Base-by-base conservation (phyloP, 495 filamentous ascomycete species). In the Collariella sp. region DNA sequence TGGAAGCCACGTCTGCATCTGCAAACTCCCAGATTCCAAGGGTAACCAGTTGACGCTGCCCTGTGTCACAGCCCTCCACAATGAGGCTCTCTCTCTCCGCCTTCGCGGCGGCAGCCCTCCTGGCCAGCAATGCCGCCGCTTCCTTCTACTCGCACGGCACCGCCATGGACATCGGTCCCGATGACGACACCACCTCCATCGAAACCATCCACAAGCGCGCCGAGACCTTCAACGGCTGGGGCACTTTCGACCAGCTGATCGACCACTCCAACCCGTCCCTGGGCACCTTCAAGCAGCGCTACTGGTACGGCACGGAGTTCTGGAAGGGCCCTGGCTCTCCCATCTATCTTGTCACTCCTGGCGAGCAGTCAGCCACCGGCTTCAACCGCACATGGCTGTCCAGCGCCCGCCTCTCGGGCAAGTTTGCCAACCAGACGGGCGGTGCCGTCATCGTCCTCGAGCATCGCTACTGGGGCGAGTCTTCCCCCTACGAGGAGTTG, bases 391-490 rank as follows among this genome's bases (percentile, higher is more conserved):
- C 64, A 45, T 81, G 78, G 57, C 61, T 62, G 19, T 73, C 74
- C 7, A 60, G 34, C 13, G 16, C 42, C 26, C 60, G 64, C 7
- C 35, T 82, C 15, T 71, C 77, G 12, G 81, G 81, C 45, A 56
- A 69, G 1, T 72, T 74, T 45, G 80, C 79, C 5, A 66, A 79
- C 62, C 72, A 75, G 51, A 73, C 79, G 23, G 73, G 78, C 45
- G 81, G 74, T 39, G 81, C 80, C 13, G 76, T 78, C 12, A 53
- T 84, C 38, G 64, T 83, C 49, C 53, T 83, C 42, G 81, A 84
- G 67, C 81, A 82, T 56, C 73, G 81, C 22, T 83, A 82, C 64
- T 84, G 78, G 77, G 81, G 81, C 36, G 69, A 70, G 49, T 83
- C 80, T 7, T 82, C 81, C 1, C 83, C 83, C 2, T 85, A 76